Percentiles rank a stretch among this genome's conserved stretches.
Evolutionary conservation across 2,329 filamentous ascomycete species (phyloP).

Genomic region (Fusarium sp.): DNA sequence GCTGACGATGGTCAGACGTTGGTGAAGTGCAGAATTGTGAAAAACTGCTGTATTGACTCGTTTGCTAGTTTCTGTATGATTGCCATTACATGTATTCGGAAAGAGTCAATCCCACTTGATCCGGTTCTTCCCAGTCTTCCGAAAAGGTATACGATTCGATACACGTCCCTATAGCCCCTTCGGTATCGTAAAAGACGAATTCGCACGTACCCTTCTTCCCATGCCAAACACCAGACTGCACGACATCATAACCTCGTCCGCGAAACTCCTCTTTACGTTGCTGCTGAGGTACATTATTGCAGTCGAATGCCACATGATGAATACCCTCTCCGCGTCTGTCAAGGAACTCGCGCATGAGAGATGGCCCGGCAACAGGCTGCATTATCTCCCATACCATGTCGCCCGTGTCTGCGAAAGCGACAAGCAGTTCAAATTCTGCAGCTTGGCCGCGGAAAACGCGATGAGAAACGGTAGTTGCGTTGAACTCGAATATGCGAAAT

Average conservation of each 20-base stretch:
- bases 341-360: neutral
- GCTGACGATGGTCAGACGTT: too few relatives aligned
- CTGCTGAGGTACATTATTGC: neutral
- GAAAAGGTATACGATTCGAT: neutral
- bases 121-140: neutral
- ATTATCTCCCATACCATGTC: conserved; percentile 4
- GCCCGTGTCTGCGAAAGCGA: neutral
- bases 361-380: neutral
- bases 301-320: neutral
- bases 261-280: neutral
- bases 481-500: neutral
- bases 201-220: neutral
- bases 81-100: too few relatives aligned
- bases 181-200: conserved; percentile 1
- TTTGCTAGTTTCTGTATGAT: too few relatives aligned
- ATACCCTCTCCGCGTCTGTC: neutral
- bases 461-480: neutral
- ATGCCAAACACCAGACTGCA: neutral
- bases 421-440: neutral
- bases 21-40: too few relatives aligned
- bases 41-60: too few relatives aligned
- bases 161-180: neutral
- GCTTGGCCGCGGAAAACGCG: neutral
- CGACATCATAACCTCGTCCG: neutral
- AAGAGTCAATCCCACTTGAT: too few relatives aligned